These are phyloP conservation scores for Leishmania martiniquensis DNA, from an alignment of 208 protist species.

Conservation along the genomic window DNA sequence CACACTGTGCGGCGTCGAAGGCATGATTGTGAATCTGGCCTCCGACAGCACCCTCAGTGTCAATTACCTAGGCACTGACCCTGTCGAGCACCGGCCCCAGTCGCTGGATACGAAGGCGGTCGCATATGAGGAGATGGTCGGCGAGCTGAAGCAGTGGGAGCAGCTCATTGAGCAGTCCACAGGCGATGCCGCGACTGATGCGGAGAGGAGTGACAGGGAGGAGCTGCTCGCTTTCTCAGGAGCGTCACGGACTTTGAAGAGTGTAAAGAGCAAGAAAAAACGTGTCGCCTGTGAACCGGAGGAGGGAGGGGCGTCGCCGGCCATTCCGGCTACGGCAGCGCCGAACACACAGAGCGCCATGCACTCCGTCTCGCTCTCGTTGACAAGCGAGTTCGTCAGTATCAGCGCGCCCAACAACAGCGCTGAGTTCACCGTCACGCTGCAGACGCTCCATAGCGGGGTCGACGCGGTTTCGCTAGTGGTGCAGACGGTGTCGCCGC, in stretches of 20 bases:
- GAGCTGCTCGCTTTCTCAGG: background rate
- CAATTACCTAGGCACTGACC: constrained; percentile 95
- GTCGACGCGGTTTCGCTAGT: constrained; percentile 46
- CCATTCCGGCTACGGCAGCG: background rate
- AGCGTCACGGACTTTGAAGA: background rate
- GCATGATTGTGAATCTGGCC: constrained; percentile 82
- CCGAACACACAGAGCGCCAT: background rate
- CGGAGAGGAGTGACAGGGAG: constrained; percentile 10
- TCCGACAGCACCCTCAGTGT: constrained; percentile 66
- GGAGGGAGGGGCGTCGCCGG: background rate
- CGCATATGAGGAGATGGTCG: constrained; percentile 85
- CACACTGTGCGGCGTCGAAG: constrained; percentile 63
- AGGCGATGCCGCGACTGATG: background rate
- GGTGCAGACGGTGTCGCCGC: constrained; percentile 48
- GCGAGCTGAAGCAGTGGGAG: constrained; percentile 79
- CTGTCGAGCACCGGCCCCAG: constrained; percentile 68
- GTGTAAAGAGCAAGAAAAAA: background rate
- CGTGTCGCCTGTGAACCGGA: background rate
- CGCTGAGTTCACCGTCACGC: constrained; percentile 27
- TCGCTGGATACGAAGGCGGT: constrained; percentile 75
- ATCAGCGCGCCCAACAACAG: constrained; percentile 7
- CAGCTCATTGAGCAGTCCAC: constrained; percentile 55
- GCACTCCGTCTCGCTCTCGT: constrained; percentile 2
- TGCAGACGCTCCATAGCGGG: constrained; percentile 4
- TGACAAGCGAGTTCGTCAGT: constrained; percentile 13